Conservation (phyloP, 139 green algal genomes). For the Eudorina sp. region DNA sequence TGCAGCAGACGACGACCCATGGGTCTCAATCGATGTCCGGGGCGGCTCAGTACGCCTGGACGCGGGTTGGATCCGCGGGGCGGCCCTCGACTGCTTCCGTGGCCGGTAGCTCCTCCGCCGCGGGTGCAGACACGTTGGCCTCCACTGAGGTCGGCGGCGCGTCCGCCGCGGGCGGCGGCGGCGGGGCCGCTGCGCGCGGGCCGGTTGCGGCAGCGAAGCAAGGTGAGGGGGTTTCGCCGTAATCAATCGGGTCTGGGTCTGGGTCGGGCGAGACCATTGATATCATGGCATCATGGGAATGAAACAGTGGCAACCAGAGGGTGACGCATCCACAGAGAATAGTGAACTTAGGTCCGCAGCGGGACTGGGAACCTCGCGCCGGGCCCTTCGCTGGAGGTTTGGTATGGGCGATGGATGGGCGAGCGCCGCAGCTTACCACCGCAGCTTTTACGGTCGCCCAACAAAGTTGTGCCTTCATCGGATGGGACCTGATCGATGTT, state of each 20-base stretch:
- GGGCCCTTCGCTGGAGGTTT: not conserved
- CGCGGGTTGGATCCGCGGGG: not conserved
- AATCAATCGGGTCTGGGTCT: not conserved
- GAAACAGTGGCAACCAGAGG: not conserved
- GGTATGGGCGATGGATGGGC: no score
- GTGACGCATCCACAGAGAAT: not conserved
- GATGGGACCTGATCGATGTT: no score
- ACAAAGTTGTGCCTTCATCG: no score
- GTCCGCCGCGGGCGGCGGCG: not conserved
- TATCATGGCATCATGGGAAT: not conserved
- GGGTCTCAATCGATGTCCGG: not conserved
- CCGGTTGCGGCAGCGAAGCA: not conserved
- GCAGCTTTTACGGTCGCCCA: no score
- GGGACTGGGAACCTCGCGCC: not conserved
- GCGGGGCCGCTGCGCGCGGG: not conserved
- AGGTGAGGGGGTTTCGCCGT: not conserved
- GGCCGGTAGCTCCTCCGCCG: conserved; percentile 1
- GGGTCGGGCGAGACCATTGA: not conserved
- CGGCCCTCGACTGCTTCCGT: not conserved
- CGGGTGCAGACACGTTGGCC: not conserved
- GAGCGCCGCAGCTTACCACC: no score
- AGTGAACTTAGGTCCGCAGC: not conserved
- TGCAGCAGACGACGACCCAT: not conserved
- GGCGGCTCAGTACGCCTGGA: not conserved
- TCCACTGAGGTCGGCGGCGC: not conserved